phyloP scores from a whole-genome alignment of 352 stramenopile species.

The Globisporangium solare region DNA sequence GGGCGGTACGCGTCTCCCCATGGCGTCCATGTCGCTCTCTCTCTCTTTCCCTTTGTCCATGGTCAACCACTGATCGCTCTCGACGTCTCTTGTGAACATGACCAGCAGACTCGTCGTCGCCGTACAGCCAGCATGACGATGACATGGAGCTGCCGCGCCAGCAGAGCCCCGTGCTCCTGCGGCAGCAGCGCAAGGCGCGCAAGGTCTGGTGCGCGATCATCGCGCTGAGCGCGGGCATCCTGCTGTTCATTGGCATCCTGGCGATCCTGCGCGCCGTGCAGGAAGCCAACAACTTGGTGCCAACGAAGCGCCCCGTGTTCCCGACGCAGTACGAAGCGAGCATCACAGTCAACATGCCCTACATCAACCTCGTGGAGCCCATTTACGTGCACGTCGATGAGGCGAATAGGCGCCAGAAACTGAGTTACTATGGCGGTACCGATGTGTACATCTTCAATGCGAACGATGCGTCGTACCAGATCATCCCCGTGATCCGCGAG shows the following conservation, averaged over 20 bases:
- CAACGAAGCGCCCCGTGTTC: slow-evolving; percentile 66
- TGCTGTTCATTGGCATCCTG: slow-evolving; percentile 77
- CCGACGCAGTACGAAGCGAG: slow-evolving; percentile 85
- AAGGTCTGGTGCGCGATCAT: slow-evolving; percentile 84
- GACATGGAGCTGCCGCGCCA: slow-evolving; percentile 23
- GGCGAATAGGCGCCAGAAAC: slow-evolving; percentile 64
- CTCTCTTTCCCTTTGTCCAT: neutral
- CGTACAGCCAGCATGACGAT: slow-evolving; percentile 14
- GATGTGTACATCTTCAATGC: slow-evolving; percentile 88
- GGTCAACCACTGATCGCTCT: neutral
- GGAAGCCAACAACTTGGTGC: slow-evolving; percentile 65
- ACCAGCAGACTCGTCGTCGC: slow-evolving; percentile 1
- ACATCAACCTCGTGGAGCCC: slow-evolving; percentile 85
- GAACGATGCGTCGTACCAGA: slow-evolving; percentile 70
- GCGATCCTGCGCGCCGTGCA: slow-evolving; percentile 80
- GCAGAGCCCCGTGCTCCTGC: slow-evolving; percentile 35
- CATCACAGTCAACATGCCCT: slow-evolving; percentile 85
- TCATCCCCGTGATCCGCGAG: slow-evolving; percentile 74
- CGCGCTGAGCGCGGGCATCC: slow-evolving; percentile 62
- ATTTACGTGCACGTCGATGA: slow-evolving; percentile 84
- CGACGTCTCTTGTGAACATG: neutral
- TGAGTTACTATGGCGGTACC: slow-evolving; percentile 87
- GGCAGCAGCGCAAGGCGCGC: slow-evolving; percentile 54
- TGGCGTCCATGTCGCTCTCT: neutral
- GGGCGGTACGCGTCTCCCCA: slow-evolving; percentile 18